These are phyloP conservation scores for Lasiodiplodia citricola DNA, from an alignment of 2,329 filamentous ascomycete genomes.

Conservation along the genomic window DNA sequence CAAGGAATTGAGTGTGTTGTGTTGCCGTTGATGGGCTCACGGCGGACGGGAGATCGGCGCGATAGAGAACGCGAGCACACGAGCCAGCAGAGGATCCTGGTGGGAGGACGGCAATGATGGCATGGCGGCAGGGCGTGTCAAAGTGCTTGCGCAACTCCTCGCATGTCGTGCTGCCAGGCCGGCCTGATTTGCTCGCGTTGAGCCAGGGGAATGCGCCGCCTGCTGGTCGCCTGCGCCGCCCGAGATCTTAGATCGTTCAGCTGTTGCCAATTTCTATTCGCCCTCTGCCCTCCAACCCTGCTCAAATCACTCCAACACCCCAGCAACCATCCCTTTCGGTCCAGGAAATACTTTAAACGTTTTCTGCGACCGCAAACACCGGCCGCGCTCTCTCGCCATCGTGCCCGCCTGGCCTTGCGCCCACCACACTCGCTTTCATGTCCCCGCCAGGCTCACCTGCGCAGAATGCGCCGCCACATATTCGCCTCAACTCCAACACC, in stretches of 20 bases:
- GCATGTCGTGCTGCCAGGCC: conserved; percentile 6
- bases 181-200: conserved; percentile 14
- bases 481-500: conserved; percentile 67
- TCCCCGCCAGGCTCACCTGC: conserved; percentile 22
- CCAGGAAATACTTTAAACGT: conserved; percentile 1
- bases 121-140: conserved; percentile 11
- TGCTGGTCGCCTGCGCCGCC: conserved; percentile 9
- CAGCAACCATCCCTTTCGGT: conserved; percentile 15
- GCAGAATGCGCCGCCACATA: conserved; percentile 57
- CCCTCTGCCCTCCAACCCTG: conserved; percentile 14
- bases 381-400: not conserved
- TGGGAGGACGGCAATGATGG: conserved; percentile 16
- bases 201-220: conserved; percentile 18
- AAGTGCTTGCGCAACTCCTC: conserved; percentile 16
- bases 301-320: not conserved
- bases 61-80: conserved; percentile 5
- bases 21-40: not conserved
- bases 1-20: not conserved
- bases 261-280: conserved; percentile 19
- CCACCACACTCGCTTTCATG: conserved; percentile 24
- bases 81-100: not conserved
- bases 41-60: conserved; percentile 19
- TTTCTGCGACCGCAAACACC: not conserved
- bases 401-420: not conserved
- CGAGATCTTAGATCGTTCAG: conserved; percentile 17